Evolutionary conservation across 2,329 filamentous ascomycete genomes (phyloP).

Genomic region (Hypocreales sp.): DNA sequence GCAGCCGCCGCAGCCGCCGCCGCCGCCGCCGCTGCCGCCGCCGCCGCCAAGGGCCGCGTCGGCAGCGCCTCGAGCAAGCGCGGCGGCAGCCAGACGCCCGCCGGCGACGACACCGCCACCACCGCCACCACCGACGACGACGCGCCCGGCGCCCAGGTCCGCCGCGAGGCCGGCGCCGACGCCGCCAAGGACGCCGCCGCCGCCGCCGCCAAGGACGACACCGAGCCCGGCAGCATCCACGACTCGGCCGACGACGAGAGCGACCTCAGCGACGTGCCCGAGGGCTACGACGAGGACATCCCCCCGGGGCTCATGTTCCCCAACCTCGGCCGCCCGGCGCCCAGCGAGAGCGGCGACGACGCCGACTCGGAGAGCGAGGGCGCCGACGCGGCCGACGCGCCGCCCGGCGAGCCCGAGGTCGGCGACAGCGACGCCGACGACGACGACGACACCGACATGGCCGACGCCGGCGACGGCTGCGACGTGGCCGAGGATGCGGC

Average conservation of each 20-base stretch:
- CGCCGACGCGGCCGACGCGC: conserved; percentile 10
- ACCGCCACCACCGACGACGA: conserved; percentile 30
- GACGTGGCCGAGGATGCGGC: conserved; percentile 1
- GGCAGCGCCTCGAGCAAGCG: conserved; percentile 30
- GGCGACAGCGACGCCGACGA: conserved; percentile 8
- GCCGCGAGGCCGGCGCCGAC: conserved; percentile 13
- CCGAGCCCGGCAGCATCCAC: conserved; percentile 37
- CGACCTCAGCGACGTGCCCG: conserved; percentile 49
- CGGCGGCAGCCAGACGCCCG: conserved; percentile 23
- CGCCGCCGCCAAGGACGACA: conserved; percentile 12
- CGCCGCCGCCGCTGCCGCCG: conserved; percentile 24
- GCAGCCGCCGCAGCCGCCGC: conserved; percentile 31
- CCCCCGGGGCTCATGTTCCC: conserved; percentile 38
- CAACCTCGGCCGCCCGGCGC: conserved; percentile 20
- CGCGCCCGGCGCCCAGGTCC: conserved; percentile 11
- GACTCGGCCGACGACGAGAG: conserved; percentile 56
- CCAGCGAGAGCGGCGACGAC: conserved; percentile 16
- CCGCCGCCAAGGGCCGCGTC: conserved; percentile 33
- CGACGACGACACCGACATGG: conserved; percentile 2
- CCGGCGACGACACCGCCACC: conserved; percentile 16
- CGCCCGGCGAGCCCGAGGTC: too few relatives aligned
- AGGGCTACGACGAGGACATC: conserved; percentile 41
- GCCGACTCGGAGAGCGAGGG: conserved; percentile 19
- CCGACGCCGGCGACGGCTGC: conserved; percentile 1
- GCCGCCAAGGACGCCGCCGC: conserved; percentile 13